These are phyloP conservation scores for Blastocystis sp. DNA, from an alignment of 352 stramenopile species.

Conservation along the genomic window DNA sequence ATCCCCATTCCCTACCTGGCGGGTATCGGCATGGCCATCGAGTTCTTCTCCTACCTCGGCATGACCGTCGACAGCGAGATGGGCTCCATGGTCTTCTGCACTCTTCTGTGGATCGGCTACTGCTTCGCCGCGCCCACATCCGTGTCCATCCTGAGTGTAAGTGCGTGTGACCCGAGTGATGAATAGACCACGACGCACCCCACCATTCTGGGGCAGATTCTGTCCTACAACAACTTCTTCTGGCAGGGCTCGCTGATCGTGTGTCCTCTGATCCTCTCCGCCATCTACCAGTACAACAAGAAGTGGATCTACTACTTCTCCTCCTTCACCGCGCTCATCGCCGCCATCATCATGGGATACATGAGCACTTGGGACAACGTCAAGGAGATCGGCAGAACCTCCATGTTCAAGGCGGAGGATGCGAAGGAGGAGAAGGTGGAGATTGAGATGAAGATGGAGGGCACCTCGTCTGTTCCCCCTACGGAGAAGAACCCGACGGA, in stretches of 20 bases:
- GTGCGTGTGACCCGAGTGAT: not conserved
- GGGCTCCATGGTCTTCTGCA: not conserved
- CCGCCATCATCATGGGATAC: not conserved
- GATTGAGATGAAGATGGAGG: not conserved
- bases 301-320: slow-evolving; percentile 61
- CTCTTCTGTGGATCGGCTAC: slow-evolving; percentile 35
- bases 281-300: slow-evolving; percentile 18
- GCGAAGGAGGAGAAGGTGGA: not conserved
- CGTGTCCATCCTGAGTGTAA: slow-evolving; percentile 50
- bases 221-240: slow-evolving; percentile 52
- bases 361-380: not conserved
- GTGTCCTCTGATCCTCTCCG: slow-evolving; percentile 42
- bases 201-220: not conserved
- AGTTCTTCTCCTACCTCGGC: slow-evolving; percentile 23
- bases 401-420: too few species aligned
- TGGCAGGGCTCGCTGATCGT: slow-evolving; percentile 47
- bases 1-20: slow-evolving; percentile 39
- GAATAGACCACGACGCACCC: slow-evolving; percentile 17
- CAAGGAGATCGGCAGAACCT: slow-evolving; percentile 12
- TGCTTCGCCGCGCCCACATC: slow-evolving; percentile 8
- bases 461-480: too few species aligned
- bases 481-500: not conserved
- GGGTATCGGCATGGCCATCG: slow-evolving; percentile 9
- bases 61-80: not conserved
- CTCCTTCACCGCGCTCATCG: not conserved